Conservation (phyloP, 2,329 filamentous ascomycete species). For the Rosellinia necatrix region DNA sequence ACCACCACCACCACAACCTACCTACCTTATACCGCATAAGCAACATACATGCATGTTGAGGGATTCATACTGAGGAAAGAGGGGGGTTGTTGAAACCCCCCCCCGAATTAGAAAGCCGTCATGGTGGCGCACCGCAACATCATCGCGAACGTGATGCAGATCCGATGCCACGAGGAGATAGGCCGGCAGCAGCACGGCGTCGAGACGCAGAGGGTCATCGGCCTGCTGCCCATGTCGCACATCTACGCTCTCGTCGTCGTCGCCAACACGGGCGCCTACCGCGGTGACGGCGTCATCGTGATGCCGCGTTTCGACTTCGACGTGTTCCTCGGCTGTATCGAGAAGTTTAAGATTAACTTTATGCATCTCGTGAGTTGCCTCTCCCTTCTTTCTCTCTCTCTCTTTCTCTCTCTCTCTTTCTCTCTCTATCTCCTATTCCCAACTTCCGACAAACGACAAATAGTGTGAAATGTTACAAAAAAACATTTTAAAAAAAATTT, state of each 20-base stretch:
- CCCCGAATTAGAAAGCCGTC: constrained; percentile 68
- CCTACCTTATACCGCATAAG: too few relatives aligned
- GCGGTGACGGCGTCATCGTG: constrained; percentile 73
- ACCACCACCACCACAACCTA: too few relatives aligned
- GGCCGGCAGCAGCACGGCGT: constrained; percentile 37
- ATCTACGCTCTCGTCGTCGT: constrained; percentile 78
- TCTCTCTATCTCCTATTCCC: too few relatives aligned
- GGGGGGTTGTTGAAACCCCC: too few relatives aligned
- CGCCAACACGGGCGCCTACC: constrained; percentile 66
- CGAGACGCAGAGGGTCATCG: constrained; percentile 53
- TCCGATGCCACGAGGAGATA: constrained; percentile 49
- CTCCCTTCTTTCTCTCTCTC: not conserved
- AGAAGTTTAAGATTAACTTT: constrained; percentile 67
- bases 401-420: not conserved
- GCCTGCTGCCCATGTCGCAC: constrained; percentile 75
- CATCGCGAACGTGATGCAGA: constrained; percentile 73
- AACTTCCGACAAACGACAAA: too few relatives aligned
- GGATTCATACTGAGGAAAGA: too few relatives aligned
- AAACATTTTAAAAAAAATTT: too few relatives aligned
- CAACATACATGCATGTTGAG: too few relatives aligned
- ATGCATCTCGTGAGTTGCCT: constrained; percentile 61
- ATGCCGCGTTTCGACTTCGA: constrained; percentile 75
- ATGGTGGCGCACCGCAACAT: constrained; percentile 79
- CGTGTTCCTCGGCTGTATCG: constrained; percentile 63
- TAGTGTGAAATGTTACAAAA: too few relatives aligned